phyloP scores from a whole-genome alignment of 306 rosid species.

The Phaseolus lunatus region DNA sequence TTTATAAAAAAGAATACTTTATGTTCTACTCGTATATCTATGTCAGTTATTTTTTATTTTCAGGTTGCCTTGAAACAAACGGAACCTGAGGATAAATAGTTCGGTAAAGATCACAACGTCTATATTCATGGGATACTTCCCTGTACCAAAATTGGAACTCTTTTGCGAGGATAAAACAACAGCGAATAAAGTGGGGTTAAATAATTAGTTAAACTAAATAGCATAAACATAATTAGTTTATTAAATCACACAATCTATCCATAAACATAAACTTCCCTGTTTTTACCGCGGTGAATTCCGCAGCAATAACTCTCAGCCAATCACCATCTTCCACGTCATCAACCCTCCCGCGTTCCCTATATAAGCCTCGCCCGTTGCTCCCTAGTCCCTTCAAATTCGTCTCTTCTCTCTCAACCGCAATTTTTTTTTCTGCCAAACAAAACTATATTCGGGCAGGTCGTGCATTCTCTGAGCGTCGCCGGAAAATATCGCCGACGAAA shows the following conservation, averaged over 20 bases:
- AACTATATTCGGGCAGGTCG: slow-evolving; percentile 16
- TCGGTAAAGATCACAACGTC: background rate
- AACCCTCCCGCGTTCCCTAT: slow-evolving; percentile 36
- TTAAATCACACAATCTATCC: background rate
- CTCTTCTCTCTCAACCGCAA: background rate
- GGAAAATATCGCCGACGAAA: background rate
- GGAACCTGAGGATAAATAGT: background rate
- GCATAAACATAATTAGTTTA: background rate
- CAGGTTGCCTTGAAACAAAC: too few species aligned
- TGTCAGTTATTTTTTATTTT: too few species aligned
- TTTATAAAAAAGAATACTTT: too few species aligned
- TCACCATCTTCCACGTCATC: slow-evolving; percentile 35
- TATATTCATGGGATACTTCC: slow-evolving; percentile 16
- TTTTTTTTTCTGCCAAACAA: background rate
- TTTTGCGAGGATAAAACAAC: background rate
- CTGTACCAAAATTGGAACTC: background rate
- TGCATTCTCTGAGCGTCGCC: slow-evolving; percentile 35
- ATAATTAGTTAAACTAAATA: background rate
- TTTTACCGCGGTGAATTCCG: slow-evolving; percentile 33
- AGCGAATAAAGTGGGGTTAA: background rate
- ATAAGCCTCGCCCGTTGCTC: slow-evolving; percentile 33
- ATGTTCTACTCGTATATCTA: too few species aligned
- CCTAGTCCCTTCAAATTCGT: background rate
- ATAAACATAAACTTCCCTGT: background rate
- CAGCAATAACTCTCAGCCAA: slow-evolving; percentile 34